These are phyloP conservation scores for Colletotrichum somersetense DNA, from an alignment of 2,329 filamentous ascomycete genomes.

Conservation along the genomic window DNA sequence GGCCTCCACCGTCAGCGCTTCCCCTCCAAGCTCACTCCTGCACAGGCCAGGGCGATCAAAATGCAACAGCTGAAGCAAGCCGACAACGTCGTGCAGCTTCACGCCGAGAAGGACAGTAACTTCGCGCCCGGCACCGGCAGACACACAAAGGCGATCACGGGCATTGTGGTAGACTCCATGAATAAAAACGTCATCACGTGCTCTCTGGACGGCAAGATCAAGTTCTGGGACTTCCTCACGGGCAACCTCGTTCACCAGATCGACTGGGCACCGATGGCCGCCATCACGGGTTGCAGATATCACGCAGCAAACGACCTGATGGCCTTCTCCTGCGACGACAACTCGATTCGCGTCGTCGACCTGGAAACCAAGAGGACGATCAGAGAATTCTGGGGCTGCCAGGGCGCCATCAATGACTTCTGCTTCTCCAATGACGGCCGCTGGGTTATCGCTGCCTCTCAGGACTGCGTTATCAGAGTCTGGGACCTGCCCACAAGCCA, in stretches of 20 bases:
- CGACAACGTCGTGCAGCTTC: conserved; percentile 68
- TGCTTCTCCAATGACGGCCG: conserved; percentile 93
- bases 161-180: conserved; percentile 87
- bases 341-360: conserved; percentile 89
- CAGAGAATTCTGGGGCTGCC: conserved; percentile 90
- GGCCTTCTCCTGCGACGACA: conserved; percentile 89
- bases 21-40: conserved; percentile 81
- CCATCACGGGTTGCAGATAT: conserved; percentile 82
- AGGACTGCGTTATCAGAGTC: conserved; percentile 83
- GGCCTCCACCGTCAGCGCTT: conserved; percentile 90
- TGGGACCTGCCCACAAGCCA: conserved; percentile 98
- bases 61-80: conserved; percentile 71
- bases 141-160: conserved; percentile 86
- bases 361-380: conserved; percentile 91
- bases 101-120: conserved; percentile 57
- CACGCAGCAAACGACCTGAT: conserved; percentile 87
- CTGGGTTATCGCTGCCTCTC: conserved; percentile 91
- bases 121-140: conserved; percentile 72
- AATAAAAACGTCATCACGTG: conserved; percentile 90
- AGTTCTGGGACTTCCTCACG: conserved; percentile 97
- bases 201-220: conserved; percentile 89
- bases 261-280: conserved; percentile 83
- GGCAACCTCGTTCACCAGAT: conserved; percentile 85
- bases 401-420: conserved; percentile 80
- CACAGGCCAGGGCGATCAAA: conserved; percentile 82